Base-by-base conservation (phyloP, 345 rosid genomes). In the Rhodamnia argentea region DNA sequence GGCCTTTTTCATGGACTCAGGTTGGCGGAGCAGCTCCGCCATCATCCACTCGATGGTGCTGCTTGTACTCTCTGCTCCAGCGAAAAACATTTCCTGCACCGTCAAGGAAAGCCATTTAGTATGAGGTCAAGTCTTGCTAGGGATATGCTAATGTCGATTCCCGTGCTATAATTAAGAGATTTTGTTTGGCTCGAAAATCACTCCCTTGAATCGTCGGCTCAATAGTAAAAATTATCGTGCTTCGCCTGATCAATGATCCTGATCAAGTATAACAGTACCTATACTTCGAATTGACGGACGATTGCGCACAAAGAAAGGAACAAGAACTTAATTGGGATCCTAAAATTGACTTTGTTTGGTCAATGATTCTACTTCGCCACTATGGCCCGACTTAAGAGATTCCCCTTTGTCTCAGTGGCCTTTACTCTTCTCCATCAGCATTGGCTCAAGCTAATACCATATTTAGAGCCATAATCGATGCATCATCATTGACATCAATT, bases 11-110 rank as follows among this genome's bases (percentile, higher is more conserved):
- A 82, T 60, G 2, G n/a, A 52, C 32, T 82, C 82, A 9, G 87
- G 87, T 47, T 82, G 52, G 64, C 82, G 87, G 24, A 86, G 60
- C 52, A 82, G 53, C 82, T 82, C 85, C 5, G 87, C 27, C 81
- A 64, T 64, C 12, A 6, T 42, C 76, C 76, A 64, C 76, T 64
- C 76, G 5, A 29, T 64, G 76, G 76, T 32, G 76, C 76, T 64
- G 44, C 76, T 64, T 29, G 76, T 64, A 29, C 55, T 82, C 40
- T 50, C 40, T 52, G 82, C 53, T 83, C 83, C 85, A 3, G 5
- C 54, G 2, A 64, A 64, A 64, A 64, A 64, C 44, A 64, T 64
- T 32, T 64, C 44, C 76, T 64, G 2, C 76, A 64, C 1, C 76
- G 4, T 64, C 76, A 32, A 32, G 6, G 10, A 32, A 13, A 64